Percentiles rank a stretch among this genome's conserved stretches.
These are phyloP conservation scores for Teratosphaeria gauchensis DNA, from an alignment of 2,329 filamentous ascomycete species.

Conservation along the genomic window DNA sequence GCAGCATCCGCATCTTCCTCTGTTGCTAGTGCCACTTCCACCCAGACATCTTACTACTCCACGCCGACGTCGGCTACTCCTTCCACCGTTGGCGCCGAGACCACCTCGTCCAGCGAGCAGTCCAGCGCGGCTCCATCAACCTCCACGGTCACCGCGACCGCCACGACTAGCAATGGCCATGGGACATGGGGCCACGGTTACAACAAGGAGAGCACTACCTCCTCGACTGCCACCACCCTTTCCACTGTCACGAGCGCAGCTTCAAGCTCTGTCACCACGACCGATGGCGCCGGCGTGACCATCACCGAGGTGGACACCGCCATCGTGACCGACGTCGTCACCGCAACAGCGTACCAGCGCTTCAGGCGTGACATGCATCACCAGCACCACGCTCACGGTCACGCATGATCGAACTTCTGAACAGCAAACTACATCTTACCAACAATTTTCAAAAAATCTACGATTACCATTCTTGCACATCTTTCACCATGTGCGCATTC, in stretches of 20 bases:
- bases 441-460: background rate
- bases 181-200: background rate
- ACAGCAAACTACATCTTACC: background rate
- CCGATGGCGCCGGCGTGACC: constrained; percentile 6
- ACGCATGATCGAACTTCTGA: background rate
- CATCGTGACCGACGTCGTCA: constrained; percentile 18
- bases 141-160: constrained; percentile 3
- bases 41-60: constrained; percentile 2
- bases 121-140: constrained; percentile 4
- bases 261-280: background rate
- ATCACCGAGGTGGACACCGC: constrained; percentile 22
- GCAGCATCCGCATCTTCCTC: constrained; percentile 6
- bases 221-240: constrained; percentile 6
- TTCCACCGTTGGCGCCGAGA: background rate
- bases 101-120: background rate
- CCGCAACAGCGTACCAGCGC: constrained; percentile 11
- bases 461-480: constrained; percentile 1
- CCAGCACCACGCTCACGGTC: constrained; percentile 6
- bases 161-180: background rate
- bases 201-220: constrained; percentile 10
- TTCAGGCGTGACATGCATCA: constrained; percentile 17
- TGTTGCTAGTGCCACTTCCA: constrained; percentile 5
- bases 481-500: background rate
- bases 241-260: constrained; percentile 5
- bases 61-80: background rate